Conservation (phyloP, 441 rosid genomes). For the Euphorbia corollata region DNA sequence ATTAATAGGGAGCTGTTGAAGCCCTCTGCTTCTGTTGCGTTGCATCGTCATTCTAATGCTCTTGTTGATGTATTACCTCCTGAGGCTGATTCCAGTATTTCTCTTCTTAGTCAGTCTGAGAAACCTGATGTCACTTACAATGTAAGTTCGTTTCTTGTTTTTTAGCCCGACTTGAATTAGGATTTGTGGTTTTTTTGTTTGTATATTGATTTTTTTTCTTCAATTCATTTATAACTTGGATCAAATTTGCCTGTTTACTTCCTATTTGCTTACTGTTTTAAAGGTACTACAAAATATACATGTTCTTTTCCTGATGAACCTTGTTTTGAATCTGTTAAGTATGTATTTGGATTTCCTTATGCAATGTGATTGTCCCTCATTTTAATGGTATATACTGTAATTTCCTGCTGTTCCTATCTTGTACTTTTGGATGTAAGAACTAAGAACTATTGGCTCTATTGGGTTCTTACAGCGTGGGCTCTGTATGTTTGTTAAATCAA, state of each 20-base stretch:
- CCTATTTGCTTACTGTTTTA: neutral
- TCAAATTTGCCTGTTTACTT: neutral
- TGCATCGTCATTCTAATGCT: constrained; percentile 93
- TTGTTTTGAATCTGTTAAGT: neutral
- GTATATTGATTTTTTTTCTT: too few relatives aligned
- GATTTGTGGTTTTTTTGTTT: too few relatives aligned
- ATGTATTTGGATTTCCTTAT: neutral
- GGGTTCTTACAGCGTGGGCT: neutral
- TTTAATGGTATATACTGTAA: neutral
- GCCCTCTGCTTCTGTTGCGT: constrained; percentile 94
- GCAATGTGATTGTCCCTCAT: neutral
- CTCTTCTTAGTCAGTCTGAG: constrained; percentile 92
- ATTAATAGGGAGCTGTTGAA: constrained; percentile 82
- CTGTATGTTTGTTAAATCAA: neutral
- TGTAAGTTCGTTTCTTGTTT: constrained; percentile 28
- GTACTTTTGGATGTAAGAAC: too few relatives aligned
- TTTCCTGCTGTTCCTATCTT: neutral
- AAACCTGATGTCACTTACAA: constrained; percentile 92
- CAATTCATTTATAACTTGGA: too few relatives aligned
- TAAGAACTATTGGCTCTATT: neutral
- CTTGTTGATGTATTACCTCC: constrained; percentile 97
- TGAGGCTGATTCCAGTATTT: constrained; percentile 95
- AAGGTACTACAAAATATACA: neutral
- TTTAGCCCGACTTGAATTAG: too few relatives aligned
- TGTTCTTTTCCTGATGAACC: neutral